phyloP scores from a whole-genome alignment of 2,329 filamentous ascomycete genomes.

The Diaporthe vaccinii region DNA sequence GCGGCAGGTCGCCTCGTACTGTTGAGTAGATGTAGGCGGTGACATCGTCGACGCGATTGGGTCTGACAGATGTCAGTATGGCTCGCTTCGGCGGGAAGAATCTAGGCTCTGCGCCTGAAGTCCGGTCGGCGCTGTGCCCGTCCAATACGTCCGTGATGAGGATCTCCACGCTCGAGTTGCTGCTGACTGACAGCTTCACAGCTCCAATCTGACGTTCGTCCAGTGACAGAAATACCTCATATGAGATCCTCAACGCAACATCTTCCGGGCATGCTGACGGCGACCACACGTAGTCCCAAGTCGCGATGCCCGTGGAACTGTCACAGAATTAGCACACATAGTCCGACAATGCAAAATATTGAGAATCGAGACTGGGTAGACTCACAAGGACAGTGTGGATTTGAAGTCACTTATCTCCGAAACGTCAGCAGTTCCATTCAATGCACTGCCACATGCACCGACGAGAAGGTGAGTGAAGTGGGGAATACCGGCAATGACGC shows the following conservation, averaged over 20 bases:
- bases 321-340: background rate
- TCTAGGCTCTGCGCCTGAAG: background rate
- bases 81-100: background rate
- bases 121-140: background rate
- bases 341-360: too few relatives aligned
- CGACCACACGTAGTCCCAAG: background rate
- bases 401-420: conserved; percentile 3
- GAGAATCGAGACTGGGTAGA: too few relatives aligned
- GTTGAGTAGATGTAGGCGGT: background rate
- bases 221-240: background rate
- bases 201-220: background rate
- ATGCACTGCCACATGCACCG: background rate
- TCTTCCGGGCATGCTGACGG: background rate
- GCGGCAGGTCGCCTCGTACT: background rate
- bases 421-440: background rate
- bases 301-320: background rate
- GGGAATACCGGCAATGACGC: background rate
- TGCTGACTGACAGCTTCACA: background rate
- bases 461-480: conserved; percentile 9
- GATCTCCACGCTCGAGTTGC: background rate
- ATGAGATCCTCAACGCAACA: background rate
- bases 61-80: background rate
- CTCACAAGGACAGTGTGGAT: background rate
- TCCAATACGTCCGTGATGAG: background rate
- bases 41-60: background rate